phyloP scores from a whole-genome alignment of 305 asterid genomes.

The Fraxinus velutina region DNA sequence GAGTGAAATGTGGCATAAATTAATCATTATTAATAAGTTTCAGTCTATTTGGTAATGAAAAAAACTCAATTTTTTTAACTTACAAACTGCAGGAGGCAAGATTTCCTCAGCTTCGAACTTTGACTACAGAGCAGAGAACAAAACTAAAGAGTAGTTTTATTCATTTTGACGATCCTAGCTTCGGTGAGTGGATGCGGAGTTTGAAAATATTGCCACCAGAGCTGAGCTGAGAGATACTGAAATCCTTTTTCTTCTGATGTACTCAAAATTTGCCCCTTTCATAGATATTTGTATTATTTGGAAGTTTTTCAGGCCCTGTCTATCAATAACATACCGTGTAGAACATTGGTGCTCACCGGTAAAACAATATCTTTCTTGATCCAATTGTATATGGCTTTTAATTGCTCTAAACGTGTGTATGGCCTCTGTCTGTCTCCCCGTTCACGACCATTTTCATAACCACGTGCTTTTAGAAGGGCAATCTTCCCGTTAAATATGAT shows the following conservation, averaged over 20 bases:
- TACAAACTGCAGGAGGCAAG: slow-evolving; percentile 70
- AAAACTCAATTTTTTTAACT: neutral
- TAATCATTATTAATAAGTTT: neutral
- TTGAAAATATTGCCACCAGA: slow-evolving; percentile 81
- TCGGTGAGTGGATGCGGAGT: slow-evolving; percentile 91
- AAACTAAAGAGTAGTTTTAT: slow-evolving; percentile 83
- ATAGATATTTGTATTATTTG: neutral
- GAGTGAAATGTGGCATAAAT: neutral
- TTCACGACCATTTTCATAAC: neutral
- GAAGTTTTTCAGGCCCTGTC: neutral
- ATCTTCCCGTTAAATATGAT: neutral
- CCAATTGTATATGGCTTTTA: neutral
- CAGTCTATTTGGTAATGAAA: neutral
- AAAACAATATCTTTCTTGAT: neutral
- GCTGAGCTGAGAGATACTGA: slow-evolving; percentile 39
- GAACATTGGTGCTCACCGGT: neutral
- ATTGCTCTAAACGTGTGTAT: neutral
- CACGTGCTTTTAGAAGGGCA: neutral
- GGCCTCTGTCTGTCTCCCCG: neutral
- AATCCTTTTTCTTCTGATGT: neutral
- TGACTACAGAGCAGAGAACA: slow-evolving; percentile 68
- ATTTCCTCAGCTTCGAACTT: slow-evolving; percentile 82
- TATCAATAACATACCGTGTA: neutral
- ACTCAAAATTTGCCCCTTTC: neutral
- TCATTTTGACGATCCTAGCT: slow-evolving; percentile 90